A percentile compares a stretch with the other conserved stretches of the same genome.
Evolutionary conservation across 495 filamentous ascomycete species (phyloP).

Genomic region (Lasiosphaeriaceae sp.): DNA sequence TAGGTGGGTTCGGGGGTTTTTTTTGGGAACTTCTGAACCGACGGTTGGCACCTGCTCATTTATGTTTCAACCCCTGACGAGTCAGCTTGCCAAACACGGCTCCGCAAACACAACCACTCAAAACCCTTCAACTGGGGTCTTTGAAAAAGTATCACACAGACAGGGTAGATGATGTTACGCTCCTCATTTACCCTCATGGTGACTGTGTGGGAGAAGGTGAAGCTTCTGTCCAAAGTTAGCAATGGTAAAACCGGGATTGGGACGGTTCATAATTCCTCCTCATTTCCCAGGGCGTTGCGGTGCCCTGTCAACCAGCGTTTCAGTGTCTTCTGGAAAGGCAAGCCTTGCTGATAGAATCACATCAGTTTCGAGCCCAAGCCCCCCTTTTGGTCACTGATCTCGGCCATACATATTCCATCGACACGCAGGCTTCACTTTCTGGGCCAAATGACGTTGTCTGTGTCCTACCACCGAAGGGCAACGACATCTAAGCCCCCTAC

Average conservation of each 20-base stretch:
- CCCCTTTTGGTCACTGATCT: neutral
- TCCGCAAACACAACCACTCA: constrained; percentile 3
- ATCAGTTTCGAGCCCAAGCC: neutral
- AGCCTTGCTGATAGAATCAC: neutral
- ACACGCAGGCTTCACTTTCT: neutral
- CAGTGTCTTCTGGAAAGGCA: constrained; percentile 7
- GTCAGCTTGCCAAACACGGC: constrained; percentile 2
- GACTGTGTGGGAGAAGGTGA: neutral
- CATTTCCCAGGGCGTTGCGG: constrained; percentile 4
- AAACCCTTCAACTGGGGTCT: neutral
- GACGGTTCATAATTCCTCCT: neutral
- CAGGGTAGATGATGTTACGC: neutral
- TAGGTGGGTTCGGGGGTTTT: neutral
- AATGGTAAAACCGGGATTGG: constrained; percentile 7
- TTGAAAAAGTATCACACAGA: neutral
- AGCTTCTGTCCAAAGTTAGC: neutral
- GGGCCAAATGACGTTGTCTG: constrained; percentile 1
- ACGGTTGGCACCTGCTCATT: too few species aligned
- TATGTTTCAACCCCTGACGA: neutral
- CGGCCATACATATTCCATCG: neutral
- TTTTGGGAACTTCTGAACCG: too few species aligned
- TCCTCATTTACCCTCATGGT: constrained; percentile 6
- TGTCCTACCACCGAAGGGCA: neutral
- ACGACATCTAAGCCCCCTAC: constrained; percentile 1
- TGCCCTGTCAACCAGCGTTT: constrained; percentile 8